These are phyloP conservation scores for Akanthomyces lecanii DNA, from an alignment of 2,329 filamentous ascomycete species.

Conservation along the genomic window DNA sequence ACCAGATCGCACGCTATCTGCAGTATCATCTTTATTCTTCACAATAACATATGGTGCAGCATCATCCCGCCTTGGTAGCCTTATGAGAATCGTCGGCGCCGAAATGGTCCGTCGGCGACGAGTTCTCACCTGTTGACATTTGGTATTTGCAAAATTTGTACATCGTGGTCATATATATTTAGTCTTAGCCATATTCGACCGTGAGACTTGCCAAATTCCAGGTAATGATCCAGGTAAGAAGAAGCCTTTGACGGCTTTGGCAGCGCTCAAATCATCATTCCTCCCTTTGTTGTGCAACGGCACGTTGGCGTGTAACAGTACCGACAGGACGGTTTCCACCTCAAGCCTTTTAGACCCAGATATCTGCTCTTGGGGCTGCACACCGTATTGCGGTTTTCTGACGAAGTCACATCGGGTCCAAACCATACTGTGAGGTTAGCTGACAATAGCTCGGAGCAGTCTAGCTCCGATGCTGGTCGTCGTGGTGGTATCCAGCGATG, in stretches of 20 bases:
- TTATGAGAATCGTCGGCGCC: background rate
- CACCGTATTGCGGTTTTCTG: background rate
- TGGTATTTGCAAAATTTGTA: no score
- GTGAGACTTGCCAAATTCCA: no score
- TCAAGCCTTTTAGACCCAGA: background rate
- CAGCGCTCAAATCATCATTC: no score
- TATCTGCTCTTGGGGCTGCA: background rate
- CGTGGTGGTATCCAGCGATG: background rate
- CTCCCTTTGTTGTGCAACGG: no score
- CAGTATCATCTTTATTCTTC: no score
- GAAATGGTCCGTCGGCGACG: background rate
- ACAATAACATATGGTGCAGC: background rate
- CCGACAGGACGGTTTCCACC: background rate
- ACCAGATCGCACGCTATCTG: no score
- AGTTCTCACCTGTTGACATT: background rate
- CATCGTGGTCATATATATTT: no score
- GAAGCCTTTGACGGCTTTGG: no score
- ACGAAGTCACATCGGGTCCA: background rate
- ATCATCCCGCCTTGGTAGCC: constrained; percentile 1
- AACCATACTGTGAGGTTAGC: background rate
- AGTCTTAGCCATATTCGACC: no score
- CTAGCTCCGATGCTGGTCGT: constrained; percentile 3
- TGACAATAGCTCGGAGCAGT: background rate
- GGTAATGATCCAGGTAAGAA: no score
- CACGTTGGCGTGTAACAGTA: no score